Conservation (phyloP, 1,139 yeast species). For the Suhomyces anneliseae region DNA sequence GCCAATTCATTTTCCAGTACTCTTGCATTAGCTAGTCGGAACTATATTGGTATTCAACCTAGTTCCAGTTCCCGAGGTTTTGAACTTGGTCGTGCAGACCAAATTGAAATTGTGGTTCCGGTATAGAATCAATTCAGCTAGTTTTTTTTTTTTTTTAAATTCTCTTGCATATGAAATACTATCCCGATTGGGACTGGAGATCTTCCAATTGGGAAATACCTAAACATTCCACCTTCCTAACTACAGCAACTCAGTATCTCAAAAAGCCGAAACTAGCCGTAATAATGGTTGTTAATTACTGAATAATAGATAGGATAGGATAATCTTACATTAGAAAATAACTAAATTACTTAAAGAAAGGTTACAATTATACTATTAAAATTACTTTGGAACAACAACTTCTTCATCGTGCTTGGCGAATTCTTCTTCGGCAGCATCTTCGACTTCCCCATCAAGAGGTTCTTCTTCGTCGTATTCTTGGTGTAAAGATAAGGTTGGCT, state of each 20-base stretch:
- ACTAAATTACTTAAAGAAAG: background rate
- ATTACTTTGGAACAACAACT: slow-evolving; percentile 12
- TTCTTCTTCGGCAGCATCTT: slow-evolving; percentile 48
- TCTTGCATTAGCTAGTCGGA: slow-evolving; percentile 35
- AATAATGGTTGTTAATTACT: too few species aligned
- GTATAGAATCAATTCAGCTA: background rate
- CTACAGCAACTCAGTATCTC: background rate
- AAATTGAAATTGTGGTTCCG: background rate
- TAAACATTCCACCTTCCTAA: background rate
- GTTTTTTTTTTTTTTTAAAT: too few species aligned
- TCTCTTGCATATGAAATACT: slow-evolving; percentile 3
- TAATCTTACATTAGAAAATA: background rate
- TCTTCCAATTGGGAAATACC: slow-evolving; percentile 1
- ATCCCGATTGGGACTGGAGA: slow-evolving; percentile 2
- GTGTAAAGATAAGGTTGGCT: slow-evolving; percentile 89
- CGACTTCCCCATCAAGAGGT: slow-evolving; percentile 52
- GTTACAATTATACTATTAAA: background rate
- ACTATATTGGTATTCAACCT: slow-evolving; percentile 1
- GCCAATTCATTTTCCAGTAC: slow-evolving; percentile 42
- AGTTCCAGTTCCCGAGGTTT: too few species aligned
- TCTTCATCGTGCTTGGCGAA: slow-evolving; percentile 43
- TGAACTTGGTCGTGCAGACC: background rate
- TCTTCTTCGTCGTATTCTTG: slow-evolving; percentile 71
- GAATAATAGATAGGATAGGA: background rate
- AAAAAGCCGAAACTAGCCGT: background rate